These are phyloP conservation scores for Tetrahymena thermophila DNA, from an alignment of 73 alveolate species.

Conservation along the genomic window DNA sequence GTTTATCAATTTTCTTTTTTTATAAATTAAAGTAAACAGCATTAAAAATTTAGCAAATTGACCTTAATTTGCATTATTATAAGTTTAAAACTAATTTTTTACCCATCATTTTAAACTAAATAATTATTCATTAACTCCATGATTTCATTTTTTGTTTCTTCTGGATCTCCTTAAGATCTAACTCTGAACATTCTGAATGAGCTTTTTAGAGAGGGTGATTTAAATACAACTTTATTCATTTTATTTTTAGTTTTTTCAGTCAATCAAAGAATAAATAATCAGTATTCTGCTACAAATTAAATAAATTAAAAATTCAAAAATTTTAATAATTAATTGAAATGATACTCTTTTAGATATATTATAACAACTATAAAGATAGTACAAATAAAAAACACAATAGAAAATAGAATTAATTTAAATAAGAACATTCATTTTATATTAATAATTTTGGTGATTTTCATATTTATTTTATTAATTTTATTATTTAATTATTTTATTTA, in stretches of 20 bases:
- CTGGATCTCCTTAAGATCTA: neutral
- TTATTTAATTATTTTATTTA: no score
- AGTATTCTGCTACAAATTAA: no score
- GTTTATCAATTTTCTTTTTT: neutral
- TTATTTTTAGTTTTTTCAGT: no score
- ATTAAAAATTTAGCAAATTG: neutral
- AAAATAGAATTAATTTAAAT: neutral
- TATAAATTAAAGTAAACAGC: neutral
- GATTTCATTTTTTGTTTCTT: neutral
- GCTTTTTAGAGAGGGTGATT: neutral
- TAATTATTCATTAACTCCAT: neutral
- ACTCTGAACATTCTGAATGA: neutral
- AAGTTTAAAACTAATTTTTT: neutral
- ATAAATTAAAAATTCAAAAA: neutral
- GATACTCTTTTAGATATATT: neutral
- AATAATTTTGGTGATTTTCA: no score
- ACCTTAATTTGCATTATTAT: no score
- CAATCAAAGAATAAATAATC: no score
- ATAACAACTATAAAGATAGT: neutral
- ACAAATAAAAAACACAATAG: neutral
- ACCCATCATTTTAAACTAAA: neutral
- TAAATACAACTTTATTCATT: neutral
- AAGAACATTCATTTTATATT: no score
- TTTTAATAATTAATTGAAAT: no score
- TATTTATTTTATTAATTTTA: no score